Conservation (phyloP, 2,329 filamentous ascomycete species). For the Westerdykella aurantiaca region DNA sequence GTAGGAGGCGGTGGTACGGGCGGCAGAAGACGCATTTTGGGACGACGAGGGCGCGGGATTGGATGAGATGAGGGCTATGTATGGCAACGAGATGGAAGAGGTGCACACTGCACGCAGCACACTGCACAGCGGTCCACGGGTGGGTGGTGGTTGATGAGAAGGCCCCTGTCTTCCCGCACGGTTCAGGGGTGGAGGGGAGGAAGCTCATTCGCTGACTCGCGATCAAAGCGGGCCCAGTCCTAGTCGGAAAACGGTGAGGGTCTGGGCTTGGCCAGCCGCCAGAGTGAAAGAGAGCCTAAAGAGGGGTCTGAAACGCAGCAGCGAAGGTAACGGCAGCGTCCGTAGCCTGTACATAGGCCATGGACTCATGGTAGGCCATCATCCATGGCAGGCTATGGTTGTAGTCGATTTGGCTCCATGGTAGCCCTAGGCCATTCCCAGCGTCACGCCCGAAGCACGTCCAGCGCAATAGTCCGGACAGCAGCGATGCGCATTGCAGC, state of each 20-base stretch:
- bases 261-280: constrained; percentile 22
- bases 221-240: constrained; percentile 8
- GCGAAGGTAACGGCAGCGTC: not conserved
- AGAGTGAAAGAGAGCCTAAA: constrained; percentile 16
- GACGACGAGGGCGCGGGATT: too few species aligned
- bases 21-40: too few species aligned
- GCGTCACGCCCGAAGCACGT: not conserved
- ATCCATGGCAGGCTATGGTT: not conserved
- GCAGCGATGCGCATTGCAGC: too few species aligned
- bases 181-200: constrained; percentile 3
- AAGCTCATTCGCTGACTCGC: constrained; percentile 25
- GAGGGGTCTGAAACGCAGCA: constrained; percentile 23
- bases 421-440: not conserved
- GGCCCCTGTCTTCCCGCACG: too few species aligned
- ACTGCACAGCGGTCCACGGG: too few species aligned
- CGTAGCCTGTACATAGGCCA: not conserved
- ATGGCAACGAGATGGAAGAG: too few species aligned
- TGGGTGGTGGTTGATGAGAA: too few species aligned
- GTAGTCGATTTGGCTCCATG: too few species aligned
- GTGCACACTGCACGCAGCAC: too few species aligned
- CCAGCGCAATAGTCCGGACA: too few species aligned
- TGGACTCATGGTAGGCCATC: not conserved
- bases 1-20: too few species aligned
- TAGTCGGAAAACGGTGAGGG: constrained; percentile 18
- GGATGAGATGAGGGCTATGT: too few species aligned